Percentiles rank a stretch among this genome's conserved stretches.
Evolutionary conservation across 2,329 filamentous ascomycete genomes (phyloP).

Genomic region (Madurella mycetomatis): DNA sequence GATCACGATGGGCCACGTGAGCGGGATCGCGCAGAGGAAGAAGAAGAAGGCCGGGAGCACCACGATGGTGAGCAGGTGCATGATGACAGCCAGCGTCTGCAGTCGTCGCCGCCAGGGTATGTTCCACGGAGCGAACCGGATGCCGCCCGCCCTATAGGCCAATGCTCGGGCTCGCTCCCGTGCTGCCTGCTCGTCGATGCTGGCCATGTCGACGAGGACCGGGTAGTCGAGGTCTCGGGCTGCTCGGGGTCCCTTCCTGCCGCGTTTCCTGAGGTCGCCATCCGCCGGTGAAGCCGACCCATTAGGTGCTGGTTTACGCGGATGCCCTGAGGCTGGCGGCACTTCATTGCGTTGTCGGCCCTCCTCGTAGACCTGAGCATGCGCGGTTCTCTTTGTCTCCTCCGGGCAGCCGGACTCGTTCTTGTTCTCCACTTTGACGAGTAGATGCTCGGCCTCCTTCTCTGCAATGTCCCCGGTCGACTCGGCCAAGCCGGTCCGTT

Average conservation of each 20-base stretch:
- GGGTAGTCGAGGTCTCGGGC: slow-evolving; percentile 16
- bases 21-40: slow-evolving; percentile 81
- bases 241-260: not conserved
- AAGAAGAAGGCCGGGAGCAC: slow-evolving; percentile 76
- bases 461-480: slow-evolving; percentile 20
- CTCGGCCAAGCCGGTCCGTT: slow-evolving; percentile 8
- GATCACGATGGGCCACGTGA: slow-evolving; percentile 77
- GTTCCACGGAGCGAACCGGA: slow-evolving; percentile 79
- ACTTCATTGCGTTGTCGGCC: not conserved
- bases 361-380: not conserved
- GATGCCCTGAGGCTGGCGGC: no score
- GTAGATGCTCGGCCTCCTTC: slow-evolving; percentile 14
- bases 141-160: slow-evolving; percentile 41
- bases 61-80: slow-evolving; percentile 69
- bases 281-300: not conserved
- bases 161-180: slow-evolving; percentile 19
- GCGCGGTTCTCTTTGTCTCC: not conserved
- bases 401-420: not conserved
- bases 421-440: not conserved
- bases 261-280: not conserved
- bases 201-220: slow-evolving; percentile 13
- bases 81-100: slow-evolving; percentile 73
- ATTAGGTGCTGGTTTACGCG: not conserved
- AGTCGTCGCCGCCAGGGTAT: slow-evolving; percentile 66
- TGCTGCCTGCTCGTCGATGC: slow-evolving; percentile 10